These are phyloP conservation scores for Botrytis cinerea DNA, from an alignment of 2,329 filamentous ascomycete species.

Conservation along the genomic window DNA sequence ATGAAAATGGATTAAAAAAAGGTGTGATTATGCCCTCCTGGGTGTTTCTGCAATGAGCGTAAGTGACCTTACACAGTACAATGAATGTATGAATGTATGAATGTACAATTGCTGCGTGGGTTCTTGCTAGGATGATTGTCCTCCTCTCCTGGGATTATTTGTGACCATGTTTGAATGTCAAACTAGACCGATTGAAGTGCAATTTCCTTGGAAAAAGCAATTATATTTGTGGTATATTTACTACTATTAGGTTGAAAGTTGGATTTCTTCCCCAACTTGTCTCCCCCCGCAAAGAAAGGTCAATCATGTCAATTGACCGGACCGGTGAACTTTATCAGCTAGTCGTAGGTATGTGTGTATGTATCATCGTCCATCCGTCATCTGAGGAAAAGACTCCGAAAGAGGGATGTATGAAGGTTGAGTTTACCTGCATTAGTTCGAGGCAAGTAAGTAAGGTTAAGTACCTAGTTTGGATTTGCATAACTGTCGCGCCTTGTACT, in stretches of 20 bases:
- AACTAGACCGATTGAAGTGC: constrained; percentile 3
- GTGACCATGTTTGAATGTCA: neutral
- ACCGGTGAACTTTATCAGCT: neutral
- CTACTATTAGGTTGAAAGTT: neutral
- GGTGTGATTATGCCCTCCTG: neutral
- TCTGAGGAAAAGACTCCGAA: neutral
- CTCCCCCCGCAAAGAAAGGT: neutral
- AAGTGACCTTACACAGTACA: too few species aligned
- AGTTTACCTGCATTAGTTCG: constrained; percentile 8
- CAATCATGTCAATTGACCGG: neutral
- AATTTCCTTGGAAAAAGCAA: neutral
- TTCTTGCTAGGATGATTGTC: constrained; percentile 1
- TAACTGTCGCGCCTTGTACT: neutral
- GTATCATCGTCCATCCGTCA: neutral
- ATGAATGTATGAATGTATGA: too few species aligned
- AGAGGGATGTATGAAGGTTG: neutral
- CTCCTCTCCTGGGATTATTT: neutral
- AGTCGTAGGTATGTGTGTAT: neutral
- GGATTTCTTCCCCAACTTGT: neutral
- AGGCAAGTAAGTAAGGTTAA: neutral
- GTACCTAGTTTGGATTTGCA: neutral
- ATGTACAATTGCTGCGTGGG: constrained; percentile 15
- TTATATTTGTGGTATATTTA: neutral
- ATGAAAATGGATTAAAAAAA: constrained; percentile 1
- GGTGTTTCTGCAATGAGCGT: neutral